phyloP scores from a whole-genome alignment of 2,329 filamentous ascomycete species.

The Zasmidium citrigriseum region DNA sequence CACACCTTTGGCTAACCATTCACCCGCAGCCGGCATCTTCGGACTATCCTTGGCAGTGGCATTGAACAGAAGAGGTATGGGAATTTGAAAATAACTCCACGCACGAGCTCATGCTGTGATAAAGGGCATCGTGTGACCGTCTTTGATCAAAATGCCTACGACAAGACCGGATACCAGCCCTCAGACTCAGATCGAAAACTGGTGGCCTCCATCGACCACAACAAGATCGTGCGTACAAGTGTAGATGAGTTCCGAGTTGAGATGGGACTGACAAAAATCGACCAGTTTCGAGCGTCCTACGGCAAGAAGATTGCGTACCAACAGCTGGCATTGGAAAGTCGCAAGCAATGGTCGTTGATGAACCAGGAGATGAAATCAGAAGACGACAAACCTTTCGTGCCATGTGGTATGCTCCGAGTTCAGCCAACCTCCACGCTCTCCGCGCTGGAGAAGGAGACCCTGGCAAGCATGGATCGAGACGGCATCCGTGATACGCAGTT shows the following conservation, averaged over 20 bases:
- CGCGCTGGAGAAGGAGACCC: constrained; percentile 2
- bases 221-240: background rate
- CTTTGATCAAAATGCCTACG: background rate
- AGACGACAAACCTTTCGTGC: background rate
- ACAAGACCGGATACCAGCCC: constrained; percentile 1
- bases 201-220: constrained; percentile 2
- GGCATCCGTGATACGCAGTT: constrained; percentile 2
- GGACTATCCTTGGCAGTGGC: too few species aligned
- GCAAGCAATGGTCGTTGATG: background rate
- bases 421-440: background rate
- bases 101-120: too few species aligned
- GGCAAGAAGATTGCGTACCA: constrained; percentile 2
- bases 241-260: background rate
- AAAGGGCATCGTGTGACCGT: constrained; percentile 1
- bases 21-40: too few species aligned
- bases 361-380: background rate
- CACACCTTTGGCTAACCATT: too few species aligned
- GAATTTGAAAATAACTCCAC: too few species aligned
- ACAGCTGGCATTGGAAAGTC: background rate
- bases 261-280: too few species aligned
- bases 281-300: constrained; percentile 1
- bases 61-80: too few species aligned
- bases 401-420: constrained; percentile 1
- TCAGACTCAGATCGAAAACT: background rate
- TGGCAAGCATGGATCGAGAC: constrained; percentile 1